Base-by-base conservation (phyloP, 805 yeast genomes). In the Cyberlindnera sargentensis region DNA sequence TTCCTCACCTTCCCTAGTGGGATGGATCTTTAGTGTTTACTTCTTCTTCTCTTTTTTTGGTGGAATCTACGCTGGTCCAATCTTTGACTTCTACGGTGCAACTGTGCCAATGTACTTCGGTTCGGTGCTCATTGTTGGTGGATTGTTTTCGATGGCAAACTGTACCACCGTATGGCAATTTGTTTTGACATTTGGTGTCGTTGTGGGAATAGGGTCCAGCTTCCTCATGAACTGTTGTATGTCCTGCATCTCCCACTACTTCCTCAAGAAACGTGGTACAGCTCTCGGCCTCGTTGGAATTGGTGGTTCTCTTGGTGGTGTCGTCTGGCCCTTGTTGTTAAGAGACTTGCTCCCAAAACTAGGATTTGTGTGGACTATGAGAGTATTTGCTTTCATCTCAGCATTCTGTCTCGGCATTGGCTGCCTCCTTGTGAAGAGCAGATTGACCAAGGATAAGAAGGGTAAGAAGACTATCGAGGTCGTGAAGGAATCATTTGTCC, bases 31-130 rank as follows among this genome's bases (percentile, higher is more conserved):
- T 55, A 73, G 62, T 9, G 47, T 58, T 2, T 60, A 49, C 42
- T 50, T 47, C 37, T 60, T 55, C 42, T 49, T 58, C 27, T 43
- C 60, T 0, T 55, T 59, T 28, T 51, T 56, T n/a, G 57, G 65
- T 8, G 61, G 61, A 6, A 53, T 73, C 30, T 50, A 69, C 10
- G 54, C 64, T 46, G 66, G 81, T 3, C 73, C 79, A 0, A 44
- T 78, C 1, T 81, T 80, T 51, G 89, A 82, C 51, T 60, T 70
- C n/a, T 68, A 70, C 40, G 89, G 89, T 4, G 67, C 76, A 3
- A 61, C 65, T 24, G 51, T 57, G 26, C 69, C 81, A 4, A 51
- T 79, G 50, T 46, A 68, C 4, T 51, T 67, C 9, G 77, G 84
- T 3, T 59, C 73, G 1, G 41, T 66, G 2, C 61, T 77, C 8